Percentiles rank a stretch among this genome's conserved stretches.
phyloP scores from a whole-genome alignment of 495 filamentous ascomycete genomes.

The Aspergillus steynii region DNA sequence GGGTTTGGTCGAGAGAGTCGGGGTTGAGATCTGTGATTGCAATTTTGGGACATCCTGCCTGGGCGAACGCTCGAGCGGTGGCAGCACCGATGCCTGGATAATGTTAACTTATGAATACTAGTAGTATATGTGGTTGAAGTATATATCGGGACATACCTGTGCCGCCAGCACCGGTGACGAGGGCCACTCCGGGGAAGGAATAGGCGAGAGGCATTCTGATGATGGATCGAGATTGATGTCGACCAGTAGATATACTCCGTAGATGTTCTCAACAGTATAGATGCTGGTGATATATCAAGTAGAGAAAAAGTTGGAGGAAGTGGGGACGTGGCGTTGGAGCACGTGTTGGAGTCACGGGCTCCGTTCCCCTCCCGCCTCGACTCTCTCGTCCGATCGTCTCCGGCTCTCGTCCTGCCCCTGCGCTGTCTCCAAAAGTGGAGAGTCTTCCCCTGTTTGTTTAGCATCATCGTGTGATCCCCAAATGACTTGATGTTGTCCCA shows the following conservation, averaged over 20 bases:
- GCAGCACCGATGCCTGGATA: constrained; percentile 56
- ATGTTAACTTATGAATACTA: neutral
- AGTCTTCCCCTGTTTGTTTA: neutral
- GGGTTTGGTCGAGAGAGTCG: constrained; percentile 35
- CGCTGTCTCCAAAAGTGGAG: constrained; percentile 19
- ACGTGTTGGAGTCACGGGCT: constrained; percentile 7
- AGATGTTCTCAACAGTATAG: too few species aligned
- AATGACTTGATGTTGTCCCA: constrained; percentile 38
- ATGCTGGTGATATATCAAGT: too few species aligned
- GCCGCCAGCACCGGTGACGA: constrained; percentile 35
- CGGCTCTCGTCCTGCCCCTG: constrained; percentile 1
- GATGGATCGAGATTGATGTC: neutral
- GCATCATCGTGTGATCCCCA: constrained; percentile 9
- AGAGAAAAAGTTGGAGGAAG: neutral
- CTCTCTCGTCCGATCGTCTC: neutral
- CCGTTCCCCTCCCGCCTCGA: neutral
- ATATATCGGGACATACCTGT: constrained; percentile 20
- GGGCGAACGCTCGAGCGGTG: constrained; percentile 49
- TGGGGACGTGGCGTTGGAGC: constrained; percentile 7
- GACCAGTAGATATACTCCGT: too few species aligned
- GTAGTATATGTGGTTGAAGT: neutral
- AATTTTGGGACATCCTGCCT: constrained; percentile 48
- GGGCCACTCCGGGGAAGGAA: constrained; percentile 33
- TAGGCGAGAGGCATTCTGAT: constrained; percentile 9
- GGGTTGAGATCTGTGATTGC: constrained; percentile 52